Conservation (phyloP, 768 basidiomycete genomes). For the Thelephora aurantiotincta region DNA sequence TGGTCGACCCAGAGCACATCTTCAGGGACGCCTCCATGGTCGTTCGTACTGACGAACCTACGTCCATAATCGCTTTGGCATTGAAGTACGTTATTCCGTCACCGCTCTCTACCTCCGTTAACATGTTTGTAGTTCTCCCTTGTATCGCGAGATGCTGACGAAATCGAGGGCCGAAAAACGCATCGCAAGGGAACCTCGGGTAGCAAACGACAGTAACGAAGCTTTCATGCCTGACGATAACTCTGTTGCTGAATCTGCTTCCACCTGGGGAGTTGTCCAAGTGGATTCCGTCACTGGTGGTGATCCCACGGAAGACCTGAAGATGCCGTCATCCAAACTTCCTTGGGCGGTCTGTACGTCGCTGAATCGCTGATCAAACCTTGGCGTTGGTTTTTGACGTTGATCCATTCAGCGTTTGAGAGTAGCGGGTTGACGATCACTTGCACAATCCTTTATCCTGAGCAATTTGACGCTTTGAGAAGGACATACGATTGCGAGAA, state of each 20-base stretch:
- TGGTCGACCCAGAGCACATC: slow-evolving; percentile 79
- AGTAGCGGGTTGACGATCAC: slow-evolving; percentile 84
- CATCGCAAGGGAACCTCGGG: slow-evolving; percentile 37
- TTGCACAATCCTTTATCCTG: slow-evolving; percentile 89
- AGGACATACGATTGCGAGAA: slow-evolving; percentile 89
- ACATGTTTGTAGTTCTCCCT: slow-evolving; percentile 43
- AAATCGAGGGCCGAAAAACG: slow-evolving; percentile 71
- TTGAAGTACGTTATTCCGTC: slow-evolving; percentile 44
- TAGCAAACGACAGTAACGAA: slow-evolving; percentile 56
- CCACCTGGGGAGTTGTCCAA: slow-evolving; percentile 89
- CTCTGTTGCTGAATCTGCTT: slow-evolving; percentile 69
- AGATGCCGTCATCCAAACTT: slow-evolving; percentile 61
- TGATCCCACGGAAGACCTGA: slow-evolving; percentile 67
- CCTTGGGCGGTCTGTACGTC: slow-evolving; percentile 72
- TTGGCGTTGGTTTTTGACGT: background rate
- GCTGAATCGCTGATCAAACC: background rate
- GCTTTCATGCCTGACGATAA: slow-evolving; percentile 88
- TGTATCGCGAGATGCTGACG: slow-evolving; percentile 67
- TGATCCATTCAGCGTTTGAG: slow-evolving; percentile 56
- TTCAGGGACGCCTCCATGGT: slow-evolving; percentile 93
- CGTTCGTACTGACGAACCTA: slow-evolving; percentile 92
- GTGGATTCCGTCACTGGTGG: slow-evolving; percentile 50
- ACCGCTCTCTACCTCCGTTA: slow-evolving; percentile 2
- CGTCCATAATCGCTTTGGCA: slow-evolving; percentile 92
- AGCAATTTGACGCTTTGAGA: slow-evolving; percentile 91